Conservation (phyloP, 305 asterid species). For the Solanum hybrid region DNA sequence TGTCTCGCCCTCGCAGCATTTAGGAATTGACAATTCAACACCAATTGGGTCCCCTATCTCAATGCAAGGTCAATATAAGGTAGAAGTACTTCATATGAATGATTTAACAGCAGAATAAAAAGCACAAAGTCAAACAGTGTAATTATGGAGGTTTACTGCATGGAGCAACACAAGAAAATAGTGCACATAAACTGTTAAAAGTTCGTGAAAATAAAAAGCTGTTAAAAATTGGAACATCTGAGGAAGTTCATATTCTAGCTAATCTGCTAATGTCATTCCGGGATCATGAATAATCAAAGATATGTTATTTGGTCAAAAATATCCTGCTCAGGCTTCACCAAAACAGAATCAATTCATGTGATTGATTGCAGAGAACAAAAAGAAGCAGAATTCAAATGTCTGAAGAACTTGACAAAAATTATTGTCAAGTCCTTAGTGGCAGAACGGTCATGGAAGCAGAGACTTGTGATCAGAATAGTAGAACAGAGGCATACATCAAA, state of each 20-base stretch:
- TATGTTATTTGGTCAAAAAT: not conserved
- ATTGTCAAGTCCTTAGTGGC: not conserved
- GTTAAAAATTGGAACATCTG: not conserved
- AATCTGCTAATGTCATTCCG: not conserved
- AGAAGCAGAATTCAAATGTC: not conserved
- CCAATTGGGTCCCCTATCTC: constrained; percentile 79
- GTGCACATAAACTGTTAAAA: not conserved
- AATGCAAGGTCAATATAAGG: constrained; percentile 8
- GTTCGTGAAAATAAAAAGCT: not conserved
- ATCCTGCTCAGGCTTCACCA: not conserved
- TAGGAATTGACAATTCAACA: constrained; percentile 62
- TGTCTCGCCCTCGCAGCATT: constrained; percentile 76
- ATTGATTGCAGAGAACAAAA: not conserved
- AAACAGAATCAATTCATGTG: not conserved
- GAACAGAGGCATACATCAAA: not conserved
- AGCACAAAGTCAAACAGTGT: not conserved
- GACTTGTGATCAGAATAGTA: not conserved
- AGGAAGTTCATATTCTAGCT: not conserved
- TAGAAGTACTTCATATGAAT: not conserved
- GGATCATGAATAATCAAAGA: not conserved
- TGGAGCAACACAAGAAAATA: not conserved
- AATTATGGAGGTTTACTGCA: not conserved
- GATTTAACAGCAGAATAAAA: not conserved
- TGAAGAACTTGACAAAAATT: not conserved
- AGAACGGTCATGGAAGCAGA: not conserved